Base-by-base conservation (phyloP, 208 protist genomes). In the Zelonia costaricensis region DNA sequence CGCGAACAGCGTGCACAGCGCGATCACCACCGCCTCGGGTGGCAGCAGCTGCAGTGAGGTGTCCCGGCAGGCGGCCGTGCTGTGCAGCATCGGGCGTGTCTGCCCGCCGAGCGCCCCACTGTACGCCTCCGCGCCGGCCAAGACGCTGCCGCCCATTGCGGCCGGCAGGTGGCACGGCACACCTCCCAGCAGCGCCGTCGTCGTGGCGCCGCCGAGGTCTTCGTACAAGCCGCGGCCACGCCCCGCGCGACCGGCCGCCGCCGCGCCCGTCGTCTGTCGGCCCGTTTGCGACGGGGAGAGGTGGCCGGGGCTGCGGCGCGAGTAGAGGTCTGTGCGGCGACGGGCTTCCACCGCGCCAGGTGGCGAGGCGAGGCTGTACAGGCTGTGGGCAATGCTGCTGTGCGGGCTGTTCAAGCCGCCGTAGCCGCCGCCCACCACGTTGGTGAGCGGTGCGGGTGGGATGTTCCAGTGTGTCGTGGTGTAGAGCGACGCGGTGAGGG, bases 1-100 rank as follows among this genome's bases (percentile, higher is more conserved):
- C 1, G 74, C 76, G 27, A 83, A 74, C 5, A 75, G 31, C 15
- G 35, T 45, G 55, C 69, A 75, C 2, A 86, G 53, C 0, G 53
- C 58, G 28, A 64, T 48, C 16, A 73, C 22, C 30, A 81, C 70
- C 12, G 40, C 60, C 28, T 59, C 52, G 13, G 38, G 65, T 0
- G 52, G 55, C 25, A 71, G 25, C 2, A 42, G 31, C 39, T 44
- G 64, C 47, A 70, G 55, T 4, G 39, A 1, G 4, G 38, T 25
- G 31, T 58, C 64, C 12, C 55, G 30, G 40, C 39, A 4, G 13
- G 10, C 16, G 4, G 40, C 15, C 0, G 52, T 12, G 1, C 27
- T 18, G 3, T 18, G 30, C 10, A 28, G 23, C 18, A 33, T 4
- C 15, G n/a, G n/a, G n/a, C n/a, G n/a, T n/a, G n/a, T n/a, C n/a